These are phyloP conservation scores for Pleurotus eryngii DNA, from an alignment of 768 basidiomycete species.

Conservation along the genomic window DNA sequence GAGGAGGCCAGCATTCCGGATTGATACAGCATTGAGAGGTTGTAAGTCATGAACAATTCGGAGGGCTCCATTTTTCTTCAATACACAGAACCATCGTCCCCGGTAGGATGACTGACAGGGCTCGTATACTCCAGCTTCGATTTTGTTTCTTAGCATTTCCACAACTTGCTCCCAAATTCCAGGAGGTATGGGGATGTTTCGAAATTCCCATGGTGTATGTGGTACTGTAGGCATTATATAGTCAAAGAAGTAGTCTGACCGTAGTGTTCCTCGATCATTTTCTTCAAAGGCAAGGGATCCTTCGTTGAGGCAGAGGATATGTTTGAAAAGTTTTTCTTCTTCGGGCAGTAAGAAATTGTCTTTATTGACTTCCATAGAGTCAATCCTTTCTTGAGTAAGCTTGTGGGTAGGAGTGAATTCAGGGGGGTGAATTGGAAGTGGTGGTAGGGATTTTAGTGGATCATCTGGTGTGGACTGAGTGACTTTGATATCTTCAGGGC, in stretches of 20 bases:
- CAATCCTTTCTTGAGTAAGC: conserved; percentile 13
- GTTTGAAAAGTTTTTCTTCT: too few species aligned
- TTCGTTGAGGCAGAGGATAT: conserved; percentile 10
- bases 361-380: conserved; percentile 8
- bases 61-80: conserved; percentile 25
- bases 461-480: conserved; percentile 17
- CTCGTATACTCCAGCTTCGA: conserved; percentile 19
- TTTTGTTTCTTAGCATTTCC: conserved; percentile 17
- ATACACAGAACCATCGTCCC: conserved; percentile 19
- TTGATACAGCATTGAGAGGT: conserved; percentile 29
- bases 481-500: background rate
- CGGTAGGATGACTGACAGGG: conserved; percentile 19
- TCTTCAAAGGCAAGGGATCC: conserved; percentile 17
- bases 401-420: conserved; percentile 8
- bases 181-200: conserved; percentile 21
- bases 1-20: conserved; percentile 21
- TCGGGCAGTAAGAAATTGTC: conserved; percentile 6
- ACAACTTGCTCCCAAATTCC: conserved; percentile 18
- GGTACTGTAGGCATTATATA: conserved; percentile 28
- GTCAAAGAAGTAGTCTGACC: conserved; percentile 26
- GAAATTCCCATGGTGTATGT: conserved; percentile 28
- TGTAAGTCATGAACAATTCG: conserved; percentile 28
- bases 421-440: background rate
- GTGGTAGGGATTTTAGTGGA: conserved; percentile 9
- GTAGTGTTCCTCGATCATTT: conserved; percentile 28